Evolutionary conservation across 1,139 yeast species (phyloP), one percentile per base, ranked within the genome.

Genomic region (Nakaseomyces kungkrabaensis): DNA sequence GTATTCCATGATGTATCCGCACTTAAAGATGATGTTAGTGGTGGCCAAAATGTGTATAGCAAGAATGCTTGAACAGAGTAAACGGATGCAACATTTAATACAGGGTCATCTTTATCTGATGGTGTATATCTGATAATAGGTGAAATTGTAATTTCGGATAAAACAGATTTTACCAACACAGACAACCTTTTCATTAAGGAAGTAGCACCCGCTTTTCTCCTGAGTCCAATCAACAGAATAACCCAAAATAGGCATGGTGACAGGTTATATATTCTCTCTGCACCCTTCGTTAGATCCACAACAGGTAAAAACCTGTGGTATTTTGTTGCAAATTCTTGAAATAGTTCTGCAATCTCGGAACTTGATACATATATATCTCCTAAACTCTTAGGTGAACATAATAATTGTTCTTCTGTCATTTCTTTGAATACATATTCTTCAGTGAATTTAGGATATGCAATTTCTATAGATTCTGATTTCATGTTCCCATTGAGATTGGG

Each of bases 1-100:
- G 97, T 87, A 61, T 85, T 87, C 94, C 97, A 92, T 4, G 96
- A 85, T 4, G 96, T 85, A 62, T 92, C 97, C 0, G 97, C 96
- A 67, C 95, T 85, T 46, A 92, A 74, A 0, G 97, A 87, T 0
- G 97, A 88, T 0, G 97, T 87, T 46, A 90, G 75, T 2, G 97
- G 96, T 0, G 97, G 97, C 97, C 97, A 92, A 66, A 84, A 81
- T 1, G 97, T 83, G 65, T 86, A 88, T 5, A 92, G 72, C 34
- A 92, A 69, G 56, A 90, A 84, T 0, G 97, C 97, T 65, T 92
- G 98, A 1, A 90, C 97, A 0, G 96, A 85, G 62, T 84, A 90
- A 0, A 90, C 96, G n/a, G 95, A 85, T 11, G 95, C 86, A 1
- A 88, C 94, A 60, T 90, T 90, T 60, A 86, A 72, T 10, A 85